Evolutionary conservation across 2,329 filamentous ascomycete genomes (phyloP).

Genomic region (Aspergillus awamori): DNA sequence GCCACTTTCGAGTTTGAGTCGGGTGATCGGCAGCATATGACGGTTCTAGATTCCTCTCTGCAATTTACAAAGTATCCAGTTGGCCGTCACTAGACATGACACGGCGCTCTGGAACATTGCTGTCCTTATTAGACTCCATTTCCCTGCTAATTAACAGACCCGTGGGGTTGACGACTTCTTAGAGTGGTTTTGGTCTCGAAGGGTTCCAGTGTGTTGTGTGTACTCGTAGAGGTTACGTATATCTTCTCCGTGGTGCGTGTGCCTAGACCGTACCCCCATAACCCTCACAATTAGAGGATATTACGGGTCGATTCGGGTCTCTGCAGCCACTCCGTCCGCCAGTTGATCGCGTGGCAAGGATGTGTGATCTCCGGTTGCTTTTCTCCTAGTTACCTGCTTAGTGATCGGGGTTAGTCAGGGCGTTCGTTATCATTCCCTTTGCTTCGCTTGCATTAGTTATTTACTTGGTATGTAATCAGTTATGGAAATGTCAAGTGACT

Average conservation of each 20-base stretch:
- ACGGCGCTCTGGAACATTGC: slow-evolving; percentile 1
- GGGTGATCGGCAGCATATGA: slow-evolving; percentile 8
- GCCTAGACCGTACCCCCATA: not conserved
- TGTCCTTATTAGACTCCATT: not conserved
- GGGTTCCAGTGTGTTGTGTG: too few relatives aligned
- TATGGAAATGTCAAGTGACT: not conserved
- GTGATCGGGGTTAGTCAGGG: not conserved
- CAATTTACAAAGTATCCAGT: not conserved
- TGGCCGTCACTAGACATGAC: not conserved
- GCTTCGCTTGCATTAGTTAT: not conserved
- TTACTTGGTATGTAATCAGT: not conserved
- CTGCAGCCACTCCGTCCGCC: not conserved
- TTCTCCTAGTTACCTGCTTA: not conserved
- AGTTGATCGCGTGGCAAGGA: not conserved
- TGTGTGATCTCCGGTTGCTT: not conserved
- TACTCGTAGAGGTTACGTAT: too few relatives aligned
- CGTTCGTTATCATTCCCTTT: not conserved
- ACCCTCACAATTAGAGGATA: not conserved
- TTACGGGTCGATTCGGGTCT: not conserved
- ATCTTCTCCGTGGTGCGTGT: not conserved
- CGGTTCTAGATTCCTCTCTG: slow-evolving; percentile 9
- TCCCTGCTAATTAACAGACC: not conserved
- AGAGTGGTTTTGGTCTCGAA: not conserved
- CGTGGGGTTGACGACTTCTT: not conserved
- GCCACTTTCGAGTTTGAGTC: not conserved